Evolutionary conservation across 331 rosid genomes (phyloP), one percentile per base, ranked within the genome.

Genomic region (Saraca asoca): DNA sequence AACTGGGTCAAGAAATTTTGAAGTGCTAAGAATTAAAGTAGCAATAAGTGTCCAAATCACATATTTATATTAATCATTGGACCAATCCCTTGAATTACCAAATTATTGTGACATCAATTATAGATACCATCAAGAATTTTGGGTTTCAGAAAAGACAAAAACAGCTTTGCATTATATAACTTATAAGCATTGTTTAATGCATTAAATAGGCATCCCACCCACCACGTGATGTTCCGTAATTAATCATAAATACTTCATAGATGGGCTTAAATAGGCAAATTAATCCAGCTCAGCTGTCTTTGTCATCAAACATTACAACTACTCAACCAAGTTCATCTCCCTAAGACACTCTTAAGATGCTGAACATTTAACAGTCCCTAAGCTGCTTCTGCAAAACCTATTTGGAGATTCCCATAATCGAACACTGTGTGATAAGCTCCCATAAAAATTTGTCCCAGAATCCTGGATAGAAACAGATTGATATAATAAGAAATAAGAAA

Each of bases 361-460:
- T 24, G 31, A 3, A 24, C 31, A 24, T 24, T 9, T 38, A 39
- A 58, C 17, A 46, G 8, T 48, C 17, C 14, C 46, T 33, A 49
- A 0, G 48, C 58, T 20, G 48, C 70, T 50, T 49, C 70, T 64
- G 70, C 69, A 49, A 64, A 64, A 15, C 69, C 58, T 11, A 64
- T 14, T 64, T 10, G 69, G 12, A 33, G 69, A 50, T 64, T 16
- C 9, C 69, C 69, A 14, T 31, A 48, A n/a, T 49, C 69, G 42
- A 64, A 49, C 34, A 64, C 58, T 0, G 69, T 64, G 37, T 64
- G 58, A 31, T 64, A 64, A 33, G 58, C 58, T 64, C 9, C 58
- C 58, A 64, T 49, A 35, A 64, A 64, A 9, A 38, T 17, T 50
- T 50, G 35, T 16, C 70, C 58, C 33, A 64, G 58, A 50, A 50